These are phyloP conservation scores for Lachnellula cervina DNA, from an alignment of 2,329 filamentous ascomycete genomes.

Conservation along the genomic window DNA sequence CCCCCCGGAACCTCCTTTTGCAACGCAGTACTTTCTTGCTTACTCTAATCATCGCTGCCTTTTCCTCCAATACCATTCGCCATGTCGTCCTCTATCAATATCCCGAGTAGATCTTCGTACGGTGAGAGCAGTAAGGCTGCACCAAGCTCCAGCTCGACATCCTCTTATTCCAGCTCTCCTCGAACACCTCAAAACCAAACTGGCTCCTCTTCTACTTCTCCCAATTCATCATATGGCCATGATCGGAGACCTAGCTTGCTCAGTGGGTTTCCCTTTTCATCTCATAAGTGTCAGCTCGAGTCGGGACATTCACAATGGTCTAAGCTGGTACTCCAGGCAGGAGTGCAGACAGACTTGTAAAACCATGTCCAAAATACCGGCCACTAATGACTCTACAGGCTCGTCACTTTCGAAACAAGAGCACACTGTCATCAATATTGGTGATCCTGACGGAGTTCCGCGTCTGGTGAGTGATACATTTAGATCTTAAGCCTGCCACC, in stretches of 20 bases:
- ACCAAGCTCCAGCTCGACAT: slow-evolving; percentile 42
- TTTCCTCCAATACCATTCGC: slow-evolving; percentile 2
- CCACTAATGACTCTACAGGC: slow-evolving; percentile 43
- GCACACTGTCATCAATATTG: slow-evolving; percentile 76
- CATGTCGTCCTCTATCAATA: slow-evolving; percentile 66
- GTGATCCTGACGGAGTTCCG: slow-evolving; percentile 66
- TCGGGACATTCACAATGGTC: neutral
- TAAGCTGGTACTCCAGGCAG: neutral
- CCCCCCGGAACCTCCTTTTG: slow-evolving; percentile 1
- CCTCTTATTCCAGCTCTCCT: slow-evolving; percentile 53
- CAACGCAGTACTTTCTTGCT: slow-evolving; percentile 5
- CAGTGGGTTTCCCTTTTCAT: slow-evolving; percentile 42
- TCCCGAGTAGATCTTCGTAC: slow-evolving; percentile 47
- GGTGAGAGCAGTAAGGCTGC: slow-evolving; percentile 39
- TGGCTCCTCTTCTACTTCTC: slow-evolving; percentile 34
- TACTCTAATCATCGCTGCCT: slow-evolving; percentile 5
- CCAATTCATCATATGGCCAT: slow-evolving; percentile 41
- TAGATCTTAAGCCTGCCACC: slow-evolving; percentile 6
- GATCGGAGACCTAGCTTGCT: slow-evolving; percentile 56
- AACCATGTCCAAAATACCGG: slow-evolving; percentile 23
- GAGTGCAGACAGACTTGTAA: neutral
- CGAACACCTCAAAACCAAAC: slow-evolving; percentile 44
- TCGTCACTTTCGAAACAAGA: slow-evolving; percentile 68
- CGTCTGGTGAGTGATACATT: slow-evolving; percentile 54
- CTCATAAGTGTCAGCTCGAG: neutral